These are phyloP conservation scores for Verticillium albo-atrum DNA, from an alignment of 2,329 filamentous ascomycete genomes.

Conservation along the genomic window DNA sequence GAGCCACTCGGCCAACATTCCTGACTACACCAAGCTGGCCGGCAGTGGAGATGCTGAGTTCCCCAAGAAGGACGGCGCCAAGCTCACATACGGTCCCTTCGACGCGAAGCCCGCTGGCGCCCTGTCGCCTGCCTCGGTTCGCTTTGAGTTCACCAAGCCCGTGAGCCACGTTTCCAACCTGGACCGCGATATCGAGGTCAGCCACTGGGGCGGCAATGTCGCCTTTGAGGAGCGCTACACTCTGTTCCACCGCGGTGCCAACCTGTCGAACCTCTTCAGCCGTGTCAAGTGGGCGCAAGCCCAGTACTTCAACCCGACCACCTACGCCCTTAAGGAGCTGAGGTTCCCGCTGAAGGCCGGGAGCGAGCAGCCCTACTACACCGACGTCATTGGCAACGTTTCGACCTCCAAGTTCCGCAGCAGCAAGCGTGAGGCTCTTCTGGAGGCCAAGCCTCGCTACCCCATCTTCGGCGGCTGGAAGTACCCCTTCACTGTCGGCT, in stretches of 20 bases:
- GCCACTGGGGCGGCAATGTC: constrained; percentile 96
- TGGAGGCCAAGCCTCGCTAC: constrained; percentile 91
- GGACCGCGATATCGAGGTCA: constrained; percentile 90
- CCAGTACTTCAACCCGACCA: constrained; percentile 72
- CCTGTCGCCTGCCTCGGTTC: constrained; percentile 66
- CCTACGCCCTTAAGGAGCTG: constrained; percentile 75
- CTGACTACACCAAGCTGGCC: constrained; percentile 77
- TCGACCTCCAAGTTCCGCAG: constrained; percentile 86
- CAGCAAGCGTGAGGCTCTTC: constrained; percentile 69
- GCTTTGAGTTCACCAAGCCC: constrained; percentile 95
- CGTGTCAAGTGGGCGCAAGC: constrained; percentile 71
- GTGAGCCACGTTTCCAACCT: constrained; percentile 73
- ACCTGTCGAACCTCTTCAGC: constrained; percentile 67
- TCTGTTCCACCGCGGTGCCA: constrained; percentile 80
- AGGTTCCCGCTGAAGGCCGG: constrained; percentile 75
- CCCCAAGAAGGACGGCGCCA: constrained; percentile 78
- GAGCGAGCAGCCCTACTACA: constrained; percentile 86
- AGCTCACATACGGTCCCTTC: constrained; percentile 88
- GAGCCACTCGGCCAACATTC: constrained; percentile 70
- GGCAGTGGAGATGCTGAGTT: constrained; percentile 54
- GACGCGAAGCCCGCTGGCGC: constrained; percentile 76
- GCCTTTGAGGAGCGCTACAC: constrained; percentile 93
- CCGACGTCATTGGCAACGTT: constrained; percentile 93
- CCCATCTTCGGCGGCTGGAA: constrained; percentile 98
- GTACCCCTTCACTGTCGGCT: constrained; percentile 93